Base-by-base conservation (phyloP, 2,329 filamentous ascomycete genomes). In the Lachnellula subtilissima region DNA sequence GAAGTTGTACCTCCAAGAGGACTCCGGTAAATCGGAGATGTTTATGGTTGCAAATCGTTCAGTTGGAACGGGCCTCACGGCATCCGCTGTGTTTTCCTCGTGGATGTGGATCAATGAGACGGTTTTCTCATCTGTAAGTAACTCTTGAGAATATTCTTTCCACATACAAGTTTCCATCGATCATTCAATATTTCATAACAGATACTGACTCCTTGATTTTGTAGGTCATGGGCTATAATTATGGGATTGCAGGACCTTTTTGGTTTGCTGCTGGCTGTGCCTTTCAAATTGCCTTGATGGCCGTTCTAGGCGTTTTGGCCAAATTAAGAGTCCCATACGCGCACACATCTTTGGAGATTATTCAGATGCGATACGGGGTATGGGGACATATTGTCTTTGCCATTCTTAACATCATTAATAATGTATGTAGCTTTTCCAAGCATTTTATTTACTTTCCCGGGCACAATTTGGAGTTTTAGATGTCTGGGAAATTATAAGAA, bases 211-310 rank as follows among this genome's bases (percentile, higher is more conserved):
- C 28, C 28, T 32, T 32, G 28, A 32, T 2, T 12, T 32, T 32
- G 11, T 32, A 32, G 28, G 28, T 32, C 9, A 32, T 32, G 28
- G 28, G n/a, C 87, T 94, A 94, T 22, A 70, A 71, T 55, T 69
- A 68, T 61, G 61, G 62, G 58, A 15, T 85, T 55, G 67, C 59
- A 11, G 56, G 58, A 50, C 65, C 60, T n/a, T 56, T 65, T 53
- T 73, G 69, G 70, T 74, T 67, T 66, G 71, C 36, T 48, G 52
- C 43, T 37, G 52, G 42, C 4, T 42, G 11, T n/a, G 56, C 52
- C 40, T 78, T 78, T 50, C 74, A 79, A 63, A 78, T 79, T 53
- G 76, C 76, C 5, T 65, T 79, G 36, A 78, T 80, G 74, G 75
- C 76, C 2, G 71, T 61, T 1, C 67, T 80, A 1, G 77, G 77